Conservation (phyloP, 2,329 filamentous ascomycete species). For the Akanthomyces uredinophilus region DNA sequence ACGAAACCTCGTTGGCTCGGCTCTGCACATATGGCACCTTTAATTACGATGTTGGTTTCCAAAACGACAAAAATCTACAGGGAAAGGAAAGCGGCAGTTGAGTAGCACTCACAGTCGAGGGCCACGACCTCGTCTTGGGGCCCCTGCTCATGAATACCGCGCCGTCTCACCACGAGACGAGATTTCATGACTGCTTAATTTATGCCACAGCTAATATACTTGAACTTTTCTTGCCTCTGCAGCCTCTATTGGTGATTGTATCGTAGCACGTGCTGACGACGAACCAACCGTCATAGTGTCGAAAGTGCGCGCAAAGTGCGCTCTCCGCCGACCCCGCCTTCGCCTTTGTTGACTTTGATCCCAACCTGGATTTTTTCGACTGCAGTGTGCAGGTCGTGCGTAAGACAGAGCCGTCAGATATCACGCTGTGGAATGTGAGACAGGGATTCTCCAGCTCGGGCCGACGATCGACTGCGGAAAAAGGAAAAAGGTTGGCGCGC, state of each 20-base stretch:
- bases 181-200: conserved; percentile 9
- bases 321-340: background rate
- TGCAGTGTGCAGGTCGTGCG: background rate
- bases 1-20: background rate
- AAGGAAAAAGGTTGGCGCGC: background rate
- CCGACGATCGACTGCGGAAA: background rate
- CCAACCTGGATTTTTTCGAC: background rate
- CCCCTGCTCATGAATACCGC: background rate
- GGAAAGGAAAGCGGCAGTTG: background rate
- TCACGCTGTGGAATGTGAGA: conserved; percentile 20
- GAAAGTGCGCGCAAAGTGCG: too few relatives aligned
- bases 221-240: background rate
- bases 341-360: background rate
- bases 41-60: background rate
- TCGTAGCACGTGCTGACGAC: background rate
- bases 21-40: background rate
- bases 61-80: background rate
- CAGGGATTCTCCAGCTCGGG: conserved; percentile 4
- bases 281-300: background rate
- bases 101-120: background rate
- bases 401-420: background rate
- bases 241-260: background rate
- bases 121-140: background rate
- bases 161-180: conserved; percentile 11
- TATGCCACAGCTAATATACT: background rate